Base-by-base conservation (phyloP, 352 stramenopile species). In the Blastocystis sp. region DNA sequence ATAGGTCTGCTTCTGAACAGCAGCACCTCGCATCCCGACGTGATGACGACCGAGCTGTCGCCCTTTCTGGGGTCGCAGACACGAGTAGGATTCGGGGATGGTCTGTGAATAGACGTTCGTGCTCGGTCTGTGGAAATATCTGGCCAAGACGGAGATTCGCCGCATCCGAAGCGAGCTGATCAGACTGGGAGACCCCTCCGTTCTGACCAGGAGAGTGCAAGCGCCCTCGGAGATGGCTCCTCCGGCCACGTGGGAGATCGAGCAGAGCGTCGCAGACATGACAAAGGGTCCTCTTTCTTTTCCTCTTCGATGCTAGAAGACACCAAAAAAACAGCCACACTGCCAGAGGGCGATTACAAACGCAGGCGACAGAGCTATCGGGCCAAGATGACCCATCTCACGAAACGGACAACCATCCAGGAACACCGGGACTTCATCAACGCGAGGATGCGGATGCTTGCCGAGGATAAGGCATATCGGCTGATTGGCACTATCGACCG, bases 361-460 rank as follows among this genome's bases (percentile, higher is more conserved):
- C 73, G 73, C 50, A 50, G 73, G 0, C 47, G 73, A 24, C 47
- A 65, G 73, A 85, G 73, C 11, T 85, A 85, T 85, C 73, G 73
- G 30, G 73, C 73, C 16, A 85, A 85, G 41, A 85, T 85, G 73
- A 85, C 73, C 5, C 73, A 85, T 66, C 73, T 85, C 2, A 85
- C 73, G n/a, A 85, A 85, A 55, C 50, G 73, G 26, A 85, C 73
- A n/a, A 85, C 73, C n/a, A 85, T 85, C 39, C 73, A 85, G 56
- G 73, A 85, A 18, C 73, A 85, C 53, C 73, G 73, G 2, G 73
- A 85, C 34, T 50, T 85, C 20, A 85, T 85, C 47, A 85, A 85
- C 53, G 34, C 68, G 20, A 56, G 73, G 37, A 85, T 85, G 73
- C 45, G 26, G 8, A 62, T 85, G n/a, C 56, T 85, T 45, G 43